phyloP scores from a whole-genome alignment of 2,329 filamentous ascomycete genomes.

The Pyricularia grisea region DNA sequence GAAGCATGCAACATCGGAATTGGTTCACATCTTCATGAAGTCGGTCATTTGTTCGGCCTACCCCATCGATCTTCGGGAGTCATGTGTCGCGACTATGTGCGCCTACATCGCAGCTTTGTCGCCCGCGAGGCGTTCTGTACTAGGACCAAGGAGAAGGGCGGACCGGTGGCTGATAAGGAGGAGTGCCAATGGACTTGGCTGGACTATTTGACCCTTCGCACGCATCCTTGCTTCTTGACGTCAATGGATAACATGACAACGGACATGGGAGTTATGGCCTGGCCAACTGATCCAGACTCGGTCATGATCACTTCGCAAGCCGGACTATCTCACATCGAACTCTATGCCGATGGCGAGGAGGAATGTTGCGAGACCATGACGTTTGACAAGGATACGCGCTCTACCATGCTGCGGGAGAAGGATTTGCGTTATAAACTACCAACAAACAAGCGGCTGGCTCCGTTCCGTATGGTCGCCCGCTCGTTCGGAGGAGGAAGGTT shows the following conservation, averaged over 20 bases:
- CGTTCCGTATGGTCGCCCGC: constrained; percentile 61
- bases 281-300: constrained; percentile 63
- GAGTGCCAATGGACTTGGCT: constrained; percentile 90
- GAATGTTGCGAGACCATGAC: constrained; percentile 76
- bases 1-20: constrained; percentile 93
- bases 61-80: constrained; percentile 85
- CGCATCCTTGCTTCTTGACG: constrained; percentile 74
- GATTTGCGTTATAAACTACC: constrained; percentile 65
- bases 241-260: constrained; percentile 46
- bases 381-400: constrained; percentile 58
- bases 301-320: constrained; percentile 70
- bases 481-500: constrained; percentile 67
- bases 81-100: constrained; percentile 84
- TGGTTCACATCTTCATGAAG: constrained; percentile 85
- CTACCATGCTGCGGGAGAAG: constrained; percentile 64
- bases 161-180: constrained; percentile 63
- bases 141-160: constrained; percentile 74
- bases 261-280: constrained; percentile 76
- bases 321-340: constrained; percentile 77
- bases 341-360: constrained; percentile 72
- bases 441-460: constrained; percentile 54
- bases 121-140: constrained; percentile 78
- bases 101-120: constrained; percentile 74
- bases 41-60: constrained; percentile 82
- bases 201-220: constrained; percentile 79